phyloP scores from a whole-genome alignment of 148 eudicot species.

The Bassia scoparia region DNA sequence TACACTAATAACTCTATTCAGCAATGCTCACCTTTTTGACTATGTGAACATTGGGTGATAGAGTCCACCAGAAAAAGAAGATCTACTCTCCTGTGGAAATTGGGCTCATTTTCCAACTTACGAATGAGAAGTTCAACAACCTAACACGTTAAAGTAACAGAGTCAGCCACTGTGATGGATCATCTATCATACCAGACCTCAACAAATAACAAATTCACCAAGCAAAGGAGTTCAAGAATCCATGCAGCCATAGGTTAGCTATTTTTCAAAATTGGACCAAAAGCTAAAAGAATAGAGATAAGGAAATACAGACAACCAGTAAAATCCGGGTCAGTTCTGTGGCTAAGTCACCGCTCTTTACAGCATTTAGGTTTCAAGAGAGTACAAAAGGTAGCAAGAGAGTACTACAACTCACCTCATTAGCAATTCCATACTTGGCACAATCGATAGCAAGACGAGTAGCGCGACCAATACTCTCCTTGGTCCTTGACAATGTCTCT shows the following conservation, averaged over 20 bases:
- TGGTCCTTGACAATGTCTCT: conserved; percentile 95
- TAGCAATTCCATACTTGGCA: conserved; percentile 94
- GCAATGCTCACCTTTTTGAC: conserved; percentile 61
- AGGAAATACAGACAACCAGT: neutral
- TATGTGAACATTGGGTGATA: conserved; percentile 89
- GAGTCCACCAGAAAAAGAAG: conserved; percentile 93
- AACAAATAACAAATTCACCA: neutral
- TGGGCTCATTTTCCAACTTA: conserved; percentile 77
- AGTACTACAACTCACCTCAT: conserved; percentile 55
- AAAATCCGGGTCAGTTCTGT: neutral
- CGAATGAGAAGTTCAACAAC: conserved; percentile 85
- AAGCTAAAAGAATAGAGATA: neutral
- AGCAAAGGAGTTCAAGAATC: neutral
- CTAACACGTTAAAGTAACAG: conserved; percentile 33
- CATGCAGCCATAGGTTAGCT: neutral
- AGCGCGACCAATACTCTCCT: conserved; percentile 98
- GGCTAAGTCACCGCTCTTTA: neutral
- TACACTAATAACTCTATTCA: neutral
- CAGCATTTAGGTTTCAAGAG: neutral
- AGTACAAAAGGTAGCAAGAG: neutral
- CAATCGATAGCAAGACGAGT: conserved; percentile 98
- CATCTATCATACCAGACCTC: neutral
- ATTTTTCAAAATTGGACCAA: too few species aligned
- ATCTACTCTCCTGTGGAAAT: conserved; percentile 82
- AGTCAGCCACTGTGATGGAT: neutral